These are phyloP conservation scores for Pouteria campechiana DNA, from an alignment of 179 eudicot species.

Conservation along the genomic window DNA sequence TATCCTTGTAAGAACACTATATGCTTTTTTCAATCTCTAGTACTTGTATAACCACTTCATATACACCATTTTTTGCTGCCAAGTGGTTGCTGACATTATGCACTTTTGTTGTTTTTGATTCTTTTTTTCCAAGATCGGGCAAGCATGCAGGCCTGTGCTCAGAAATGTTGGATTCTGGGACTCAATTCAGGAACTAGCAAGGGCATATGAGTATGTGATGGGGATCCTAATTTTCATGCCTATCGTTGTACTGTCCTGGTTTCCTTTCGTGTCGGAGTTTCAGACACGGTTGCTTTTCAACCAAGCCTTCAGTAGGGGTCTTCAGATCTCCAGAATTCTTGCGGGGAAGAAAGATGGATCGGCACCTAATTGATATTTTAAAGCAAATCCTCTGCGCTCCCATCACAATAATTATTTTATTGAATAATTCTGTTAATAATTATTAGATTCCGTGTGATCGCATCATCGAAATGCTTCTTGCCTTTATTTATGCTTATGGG, in stretches of 20 bases:
- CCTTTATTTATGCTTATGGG: too few relatives aligned
- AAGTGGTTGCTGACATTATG: background rate
- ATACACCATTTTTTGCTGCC: background rate
- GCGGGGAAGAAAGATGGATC: slow-evolving; percentile 61
- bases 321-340: slow-evolving; percentile 92
- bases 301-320: slow-evolving; percentile 95
- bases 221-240: slow-evolving; percentile 73
- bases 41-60: background rate
- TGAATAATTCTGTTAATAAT: too few relatives aligned
- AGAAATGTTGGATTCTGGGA: slow-evolving; percentile 70
- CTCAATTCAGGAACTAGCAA: slow-evolving; percentile 70
- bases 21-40: background rate
- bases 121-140: slow-evolving; percentile 40
- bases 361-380: background rate
- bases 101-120: background rate
- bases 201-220: slow-evolving; percentile 82
- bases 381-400: too few relatives aligned
- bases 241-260: slow-evolving; percentile 75
- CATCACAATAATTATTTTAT: too few relatives aligned
- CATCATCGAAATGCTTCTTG: too few relatives aligned
- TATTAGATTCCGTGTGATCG: too few relatives aligned
- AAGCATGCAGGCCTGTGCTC: slow-evolving; percentile 63
- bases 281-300: slow-evolving; percentile 88
- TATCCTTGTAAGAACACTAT: slow-evolving; percentile 48
- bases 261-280: slow-evolving; percentile 86